phyloP scores from a whole-genome alignment of 2,329 filamentous ascomycete species.

The Aspergillaceae sp. region DNA sequence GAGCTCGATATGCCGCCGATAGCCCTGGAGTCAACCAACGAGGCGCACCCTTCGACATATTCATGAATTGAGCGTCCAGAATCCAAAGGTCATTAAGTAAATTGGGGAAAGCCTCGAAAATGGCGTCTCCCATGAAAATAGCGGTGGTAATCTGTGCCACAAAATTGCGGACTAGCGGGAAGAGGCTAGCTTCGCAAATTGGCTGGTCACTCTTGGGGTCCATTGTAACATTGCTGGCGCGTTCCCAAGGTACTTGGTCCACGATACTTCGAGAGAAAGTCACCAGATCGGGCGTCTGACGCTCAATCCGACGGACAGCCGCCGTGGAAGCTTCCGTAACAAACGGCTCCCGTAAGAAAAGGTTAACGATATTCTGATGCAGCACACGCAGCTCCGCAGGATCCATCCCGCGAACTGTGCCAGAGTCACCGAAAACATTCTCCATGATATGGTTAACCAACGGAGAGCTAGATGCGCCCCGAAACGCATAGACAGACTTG shows the following conservation, averaged over 20 bases:
- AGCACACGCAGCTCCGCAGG: constrained; percentile 27
- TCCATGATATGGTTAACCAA: constrained; percentile 29
- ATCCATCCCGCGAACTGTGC: constrained; percentile 27
- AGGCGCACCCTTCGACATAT: constrained; percentile 48
- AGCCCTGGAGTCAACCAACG: constrained; percentile 46
- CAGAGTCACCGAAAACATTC: constrained; percentile 38
- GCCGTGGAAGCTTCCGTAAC: constrained; percentile 34
- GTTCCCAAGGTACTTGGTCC: constrained; percentile 57
- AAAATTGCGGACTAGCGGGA: constrained; percentile 49
- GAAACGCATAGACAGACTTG: constrained; percentile 30
- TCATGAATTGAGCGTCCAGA: constrained; percentile 47
- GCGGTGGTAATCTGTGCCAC: constrained; percentile 42
- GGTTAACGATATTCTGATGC: constrained; percentile 28
- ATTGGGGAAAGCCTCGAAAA: constrained; percentile 44
- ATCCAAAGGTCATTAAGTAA: constrained; percentile 48
- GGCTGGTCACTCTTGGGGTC: constrained; percentile 31
- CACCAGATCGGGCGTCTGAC: constrained; percentile 47
- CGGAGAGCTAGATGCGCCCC: constrained; percentile 18
- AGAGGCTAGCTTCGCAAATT: constrained; percentile 46
- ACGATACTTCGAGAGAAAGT: constrained; percentile 52
- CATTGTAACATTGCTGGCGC: constrained; percentile 38
- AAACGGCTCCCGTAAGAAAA: constrained; percentile 41
- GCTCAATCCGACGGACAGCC: constrained; percentile 34
- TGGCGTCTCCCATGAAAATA: constrained; percentile 45
- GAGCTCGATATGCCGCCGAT: constrained; percentile 40